Conservation (phyloP, 2,329 filamentous ascomycete genomes). For the Cytospora piceicola region DNA sequence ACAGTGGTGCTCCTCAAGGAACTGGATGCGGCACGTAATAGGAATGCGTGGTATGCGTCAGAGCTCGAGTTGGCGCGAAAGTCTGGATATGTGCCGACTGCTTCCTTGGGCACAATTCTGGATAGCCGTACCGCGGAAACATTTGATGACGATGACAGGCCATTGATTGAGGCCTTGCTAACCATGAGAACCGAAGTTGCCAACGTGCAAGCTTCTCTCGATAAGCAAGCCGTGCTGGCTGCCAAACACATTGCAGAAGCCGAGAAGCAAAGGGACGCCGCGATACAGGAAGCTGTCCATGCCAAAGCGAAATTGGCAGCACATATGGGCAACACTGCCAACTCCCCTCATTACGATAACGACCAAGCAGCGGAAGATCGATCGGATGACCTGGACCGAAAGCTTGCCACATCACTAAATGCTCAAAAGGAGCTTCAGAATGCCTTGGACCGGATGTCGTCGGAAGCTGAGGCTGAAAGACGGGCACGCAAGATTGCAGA, state of each 20-base stretch:
- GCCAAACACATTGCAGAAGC: slow-evolving; percentile 91
- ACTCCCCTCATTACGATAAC: slow-evolving; percentile 62
- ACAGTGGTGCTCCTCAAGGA: slow-evolving; percentile 82
- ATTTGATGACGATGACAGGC: slow-evolving; percentile 89
- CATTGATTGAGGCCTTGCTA: slow-evolving; percentile 87
- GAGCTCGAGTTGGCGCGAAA: slow-evolving; percentile 91
- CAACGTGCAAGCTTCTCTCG: slow-evolving; percentile 87
- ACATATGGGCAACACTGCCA: slow-evolving; percentile 66
- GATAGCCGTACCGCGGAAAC: slow-evolving; percentile 78
- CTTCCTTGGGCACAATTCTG: slow-evolving; percentile 70
- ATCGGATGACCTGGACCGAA: slow-evolving; percentile 74
- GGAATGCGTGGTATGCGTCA: slow-evolving; percentile 96
- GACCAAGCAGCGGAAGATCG: slow-evolving; percentile 68
- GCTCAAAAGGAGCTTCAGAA: slow-evolving; percentile 79
- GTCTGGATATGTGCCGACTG: slow-evolving; percentile 78
- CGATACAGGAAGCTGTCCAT: slow-evolving; percentile 94
- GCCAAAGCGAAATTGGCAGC: slow-evolving; percentile 91
- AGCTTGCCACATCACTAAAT: slow-evolving; percentile 80
- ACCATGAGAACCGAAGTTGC: slow-evolving; percentile 88
- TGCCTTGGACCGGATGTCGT: slow-evolving; percentile 69
- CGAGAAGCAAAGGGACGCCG: slow-evolving; percentile 90
- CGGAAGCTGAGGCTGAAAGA: slow-evolving; percentile 80
- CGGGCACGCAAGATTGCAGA: slow-evolving; percentile 83
- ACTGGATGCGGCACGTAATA: slow-evolving; percentile 79
- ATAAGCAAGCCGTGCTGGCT: slow-evolving; percentile 82